These are phyloP conservation scores for Fusarium sp. DNA, from an alignment of 2,329 filamentous ascomycete genomes.

Conservation along the genomic window DNA sequence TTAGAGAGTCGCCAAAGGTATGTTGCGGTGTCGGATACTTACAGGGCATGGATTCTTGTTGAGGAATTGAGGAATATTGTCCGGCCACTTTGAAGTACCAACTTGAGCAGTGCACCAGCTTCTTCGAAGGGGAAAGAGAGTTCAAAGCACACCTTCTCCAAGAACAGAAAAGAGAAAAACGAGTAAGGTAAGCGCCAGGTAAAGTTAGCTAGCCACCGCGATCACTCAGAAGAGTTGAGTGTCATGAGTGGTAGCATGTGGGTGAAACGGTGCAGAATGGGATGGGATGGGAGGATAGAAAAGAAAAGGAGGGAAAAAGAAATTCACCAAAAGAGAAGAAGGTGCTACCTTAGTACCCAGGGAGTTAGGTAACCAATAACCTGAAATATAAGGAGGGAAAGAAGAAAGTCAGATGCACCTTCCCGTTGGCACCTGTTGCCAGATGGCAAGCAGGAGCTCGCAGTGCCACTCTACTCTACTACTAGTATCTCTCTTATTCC, in stretches of 20 bases:
- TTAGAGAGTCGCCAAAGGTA: not conserved
- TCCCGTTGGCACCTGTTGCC: constrained; percentile 10
- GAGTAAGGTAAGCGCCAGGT: too few species aligned
- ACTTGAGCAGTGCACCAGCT: too few species aligned
- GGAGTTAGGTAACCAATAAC: not conserved
- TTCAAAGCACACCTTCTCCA: too few species aligned
- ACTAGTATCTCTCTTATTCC: not conserved
- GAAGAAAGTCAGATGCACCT: constrained; percentile 10
- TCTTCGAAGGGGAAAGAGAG: too few species aligned
- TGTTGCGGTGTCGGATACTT: not conserved
- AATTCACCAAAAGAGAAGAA: not conserved
- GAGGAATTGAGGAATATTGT: constrained; percentile 19
- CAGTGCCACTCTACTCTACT: not conserved
- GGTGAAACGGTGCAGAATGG: too few species aligned
- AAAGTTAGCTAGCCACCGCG: too few species aligned
- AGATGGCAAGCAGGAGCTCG: constrained; percentile 10
- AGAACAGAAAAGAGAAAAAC: too few species aligned
- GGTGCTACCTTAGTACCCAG: not conserved
- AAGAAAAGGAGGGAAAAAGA: not conserved
- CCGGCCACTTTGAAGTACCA: not conserved
- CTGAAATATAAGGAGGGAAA: not conserved
- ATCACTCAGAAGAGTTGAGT: too few species aligned
- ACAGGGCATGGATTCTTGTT: not conserved
- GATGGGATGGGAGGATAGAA: too few species aligned
- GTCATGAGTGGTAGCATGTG: too few species aligned